Conservation (phyloP, 2,329 filamentous ascomycete species). For the Alternaria gaisen region DNA sequence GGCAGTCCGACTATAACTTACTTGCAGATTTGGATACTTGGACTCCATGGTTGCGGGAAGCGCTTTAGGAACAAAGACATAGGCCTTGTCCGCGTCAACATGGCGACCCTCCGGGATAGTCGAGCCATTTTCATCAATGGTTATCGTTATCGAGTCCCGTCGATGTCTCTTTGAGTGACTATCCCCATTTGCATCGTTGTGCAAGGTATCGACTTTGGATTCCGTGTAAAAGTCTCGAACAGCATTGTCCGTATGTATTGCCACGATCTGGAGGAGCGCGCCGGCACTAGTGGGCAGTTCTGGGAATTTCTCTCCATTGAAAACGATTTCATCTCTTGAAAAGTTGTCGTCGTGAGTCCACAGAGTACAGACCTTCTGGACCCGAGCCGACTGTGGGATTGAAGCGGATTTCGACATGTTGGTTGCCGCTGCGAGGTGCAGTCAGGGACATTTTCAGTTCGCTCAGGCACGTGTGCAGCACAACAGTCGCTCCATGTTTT, state of each 20-base stretch:
- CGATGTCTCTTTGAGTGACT: conserved; percentile 33
- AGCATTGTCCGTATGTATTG: conserved; percentile 63
- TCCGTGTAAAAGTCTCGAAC: conserved; percentile 57
- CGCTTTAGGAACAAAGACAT: conserved; percentile 50
- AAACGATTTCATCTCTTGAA: conserved; percentile 78
- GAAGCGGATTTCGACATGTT: conserved; percentile 44
- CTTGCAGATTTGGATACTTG: conserved; percentile 56
- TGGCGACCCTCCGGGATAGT: conserved; percentile 43
- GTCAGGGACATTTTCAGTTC: conserved; percentile 7
- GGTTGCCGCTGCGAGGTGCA: conserved; percentile 3
- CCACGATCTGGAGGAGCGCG: conserved; percentile 76
- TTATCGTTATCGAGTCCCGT: conserved; percentile 42
- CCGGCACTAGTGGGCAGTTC: conserved; percentile 70
- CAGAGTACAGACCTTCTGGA: conserved; percentile 58
- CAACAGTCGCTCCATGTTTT: conserved; percentile 8
- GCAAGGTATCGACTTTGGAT: conserved; percentile 34
- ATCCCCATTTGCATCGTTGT: conserved; percentile 26
- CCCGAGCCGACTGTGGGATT: conserved; percentile 34
- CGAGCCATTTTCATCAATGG: conserved; percentile 52
- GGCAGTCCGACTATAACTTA: conserved; percentile 35
- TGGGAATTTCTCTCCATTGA: conserved; percentile 77
- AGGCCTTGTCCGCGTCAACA: conserved; percentile 48
- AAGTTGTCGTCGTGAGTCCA: conserved; percentile 77
- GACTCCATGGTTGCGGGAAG: conserved; percentile 49
- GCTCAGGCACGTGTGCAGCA: conserved; percentile 4